Conservation (phyloP, 306 rosid genomes). For the Quillaja saponaria region DNA sequence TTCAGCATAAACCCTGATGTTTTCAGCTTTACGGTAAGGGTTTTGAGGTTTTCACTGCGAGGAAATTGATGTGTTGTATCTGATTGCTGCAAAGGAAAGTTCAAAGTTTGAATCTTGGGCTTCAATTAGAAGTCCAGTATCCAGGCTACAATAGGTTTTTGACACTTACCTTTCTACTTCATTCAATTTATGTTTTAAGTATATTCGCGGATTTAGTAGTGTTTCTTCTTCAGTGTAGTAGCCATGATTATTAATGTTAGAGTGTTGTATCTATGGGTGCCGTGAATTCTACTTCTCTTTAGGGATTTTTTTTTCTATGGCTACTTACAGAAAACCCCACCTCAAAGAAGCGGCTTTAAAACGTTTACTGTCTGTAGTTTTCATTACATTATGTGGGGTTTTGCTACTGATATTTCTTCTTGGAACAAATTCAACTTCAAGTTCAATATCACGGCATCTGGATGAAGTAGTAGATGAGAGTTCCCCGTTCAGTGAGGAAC, state of each 20-base stretch:
- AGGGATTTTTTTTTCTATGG: conserved; percentile 41
- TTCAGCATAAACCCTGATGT: background rate
- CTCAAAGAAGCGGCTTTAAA: conserved; percentile 58
- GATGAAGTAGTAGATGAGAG: conserved; percentile 43
- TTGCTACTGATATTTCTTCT: conserved; percentile 53
- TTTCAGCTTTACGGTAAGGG: conserved; percentile 13
- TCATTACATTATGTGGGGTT: conserved; percentile 61
- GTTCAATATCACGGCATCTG: background rate
- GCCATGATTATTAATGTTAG: conserved; percentile 9
- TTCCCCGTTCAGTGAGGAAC: conserved; percentile 12
- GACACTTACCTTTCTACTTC: conserved; percentile 26
- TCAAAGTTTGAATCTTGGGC: conserved; percentile 28
- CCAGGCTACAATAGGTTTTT: conserved; percentile 44
- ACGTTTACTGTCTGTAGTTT: conserved; percentile 58
- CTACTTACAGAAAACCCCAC: conserved; percentile 56
- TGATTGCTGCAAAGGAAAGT: conserved; percentile 25
- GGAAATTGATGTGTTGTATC: conserved; percentile 21
- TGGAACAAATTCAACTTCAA: conserved; percentile 52
- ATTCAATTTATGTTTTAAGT: conserved; percentile 19
- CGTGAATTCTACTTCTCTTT: conserved; percentile 20
- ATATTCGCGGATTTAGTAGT: conserved; percentile 19
- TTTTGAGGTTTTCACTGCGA: conserved; percentile 23
- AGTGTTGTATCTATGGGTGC: conserved; percentile 32
- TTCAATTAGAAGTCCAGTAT: conserved; percentile 26
- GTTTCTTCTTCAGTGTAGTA: conserved; percentile 2